These are phyloP conservation scores for Colletotrichum aenigma DNA, from an alignment of 2,329 filamentous ascomycete genomes.

Conservation along the genomic window DNA sequence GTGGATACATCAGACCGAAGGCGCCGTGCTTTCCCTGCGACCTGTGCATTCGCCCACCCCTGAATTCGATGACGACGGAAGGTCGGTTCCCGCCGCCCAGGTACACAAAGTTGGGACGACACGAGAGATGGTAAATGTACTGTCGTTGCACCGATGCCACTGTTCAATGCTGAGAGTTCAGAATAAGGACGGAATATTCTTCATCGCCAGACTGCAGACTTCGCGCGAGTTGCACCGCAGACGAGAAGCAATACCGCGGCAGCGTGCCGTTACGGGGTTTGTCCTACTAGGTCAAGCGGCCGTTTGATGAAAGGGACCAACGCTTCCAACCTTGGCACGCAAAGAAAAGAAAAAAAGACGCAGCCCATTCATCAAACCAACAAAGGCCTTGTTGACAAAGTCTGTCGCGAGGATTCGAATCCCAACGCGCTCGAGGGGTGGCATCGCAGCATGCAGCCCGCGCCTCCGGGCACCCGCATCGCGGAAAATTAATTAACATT, in stretches of 20 bases:
- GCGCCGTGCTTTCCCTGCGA: neutral
- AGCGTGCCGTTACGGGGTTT: neutral
- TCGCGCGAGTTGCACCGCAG: neutral
- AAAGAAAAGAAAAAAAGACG: neutral
- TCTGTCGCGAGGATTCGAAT: neutral
- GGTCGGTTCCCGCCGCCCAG: neutral
- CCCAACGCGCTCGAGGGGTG: neutral
- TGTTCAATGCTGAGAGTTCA: neutral
- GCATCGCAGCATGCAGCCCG: neutral
- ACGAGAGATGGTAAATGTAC: neutral
- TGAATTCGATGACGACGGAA: constrained; percentile 7
- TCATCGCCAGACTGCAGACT: neutral
- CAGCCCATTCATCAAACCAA: neutral
- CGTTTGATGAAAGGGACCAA: neutral
- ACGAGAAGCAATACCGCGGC: neutral
- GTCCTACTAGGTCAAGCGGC: neutral
- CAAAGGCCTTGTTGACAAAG: neutral
- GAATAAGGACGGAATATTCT: neutral
- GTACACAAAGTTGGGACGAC: constrained; percentile 13
- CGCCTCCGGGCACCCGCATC: neutral
- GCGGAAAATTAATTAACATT: constrained; percentile 7
- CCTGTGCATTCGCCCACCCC: neutral
- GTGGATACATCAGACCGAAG: constrained; percentile 1
- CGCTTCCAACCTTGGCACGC: neutral
- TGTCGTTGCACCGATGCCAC: neutral